Evolutionary conservation across 768 basidiomycete species (phyloP).

Genomic region (Pisolithus tinctorius): DNA sequence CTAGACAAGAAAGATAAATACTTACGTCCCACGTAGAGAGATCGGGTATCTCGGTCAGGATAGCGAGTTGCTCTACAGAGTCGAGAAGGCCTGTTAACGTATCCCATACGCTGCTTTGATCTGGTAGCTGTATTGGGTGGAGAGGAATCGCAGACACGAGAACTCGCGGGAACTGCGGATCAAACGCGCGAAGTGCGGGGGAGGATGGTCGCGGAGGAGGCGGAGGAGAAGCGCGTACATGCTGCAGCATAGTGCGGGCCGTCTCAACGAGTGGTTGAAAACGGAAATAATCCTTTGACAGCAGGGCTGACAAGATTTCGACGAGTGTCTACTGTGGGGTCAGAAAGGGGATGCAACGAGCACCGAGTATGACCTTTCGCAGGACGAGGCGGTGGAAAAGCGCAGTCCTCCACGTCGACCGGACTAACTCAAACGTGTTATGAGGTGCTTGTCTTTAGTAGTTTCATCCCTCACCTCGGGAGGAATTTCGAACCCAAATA

Average conservation of each 20-base stretch:
- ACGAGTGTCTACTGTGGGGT: slow-evolving; percentile 17
- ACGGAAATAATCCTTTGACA: slow-evolving; percentile 20
- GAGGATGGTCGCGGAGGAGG: slow-evolving; percentile 38
- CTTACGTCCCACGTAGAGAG: slow-evolving; percentile 61
- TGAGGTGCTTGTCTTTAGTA: not conserved
- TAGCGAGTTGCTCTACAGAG: slow-evolving; percentile 47
- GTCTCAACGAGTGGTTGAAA: slow-evolving; percentile 12
- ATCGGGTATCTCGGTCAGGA: slow-evolving; percentile 37
- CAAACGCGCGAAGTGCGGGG: slow-evolving; percentile 49
- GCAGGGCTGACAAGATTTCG: slow-evolving; percentile 19
- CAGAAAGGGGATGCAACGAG: not conserved
- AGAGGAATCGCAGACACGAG: slow-evolving; percentile 65
- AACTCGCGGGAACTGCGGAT: slow-evolving; percentile 59
- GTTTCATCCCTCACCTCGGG: slow-evolving; percentile 29
- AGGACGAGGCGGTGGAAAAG: slow-evolving; percentile 47
- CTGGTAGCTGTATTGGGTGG: slow-evolving; percentile 46
- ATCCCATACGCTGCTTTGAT: slow-evolving; percentile 46
- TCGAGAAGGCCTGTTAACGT: slow-evolving; percentile 43
- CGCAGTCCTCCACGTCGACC: slow-evolving; percentile 43
- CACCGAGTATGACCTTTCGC: slow-evolving; percentile 41
- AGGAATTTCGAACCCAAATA: slow-evolving; percentile 47
- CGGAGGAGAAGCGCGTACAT: slow-evolving; percentile 21
- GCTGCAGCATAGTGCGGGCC: slow-evolving; percentile 13
- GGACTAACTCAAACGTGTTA: slow-evolving; percentile 29
- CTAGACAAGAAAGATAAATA: not conserved